Evolutionary conservation across 2,329 filamentous ascomycete genomes (phyloP).

Genomic region (Fusarium concolor): DNA sequence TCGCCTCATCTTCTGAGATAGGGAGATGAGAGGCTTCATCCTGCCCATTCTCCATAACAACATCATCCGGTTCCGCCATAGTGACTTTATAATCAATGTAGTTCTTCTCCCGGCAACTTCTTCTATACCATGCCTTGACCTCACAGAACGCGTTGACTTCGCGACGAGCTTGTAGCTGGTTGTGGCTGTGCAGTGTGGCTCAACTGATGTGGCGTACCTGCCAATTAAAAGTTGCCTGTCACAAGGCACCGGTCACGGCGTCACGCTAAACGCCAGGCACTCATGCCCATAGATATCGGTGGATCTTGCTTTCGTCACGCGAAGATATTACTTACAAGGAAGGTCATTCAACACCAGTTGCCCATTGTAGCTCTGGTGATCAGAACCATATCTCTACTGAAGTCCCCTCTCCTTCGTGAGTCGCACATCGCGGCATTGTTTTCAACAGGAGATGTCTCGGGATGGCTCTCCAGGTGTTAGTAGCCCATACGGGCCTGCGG

Average conservation of each 20-base stretch:
- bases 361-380: constrained; percentile 24
- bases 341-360: constrained; percentile 26
- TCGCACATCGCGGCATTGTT: constrained; percentile 46
- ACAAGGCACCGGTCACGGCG: constrained; percentile 51
- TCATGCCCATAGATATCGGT: constrained; percentile 27
- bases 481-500: constrained; percentile 92
- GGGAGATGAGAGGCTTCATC: constrained; percentile 58
- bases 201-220: constrained; percentile 22
- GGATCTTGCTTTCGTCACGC: constrained; percentile 45
- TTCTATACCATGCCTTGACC: background rate
- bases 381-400: constrained; percentile 24
- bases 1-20: constrained; percentile 74
- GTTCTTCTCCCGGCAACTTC: background rate
- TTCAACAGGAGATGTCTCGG: constrained; percentile 64
- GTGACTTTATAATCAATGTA: constrained; percentile 1
- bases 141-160: constrained; percentile 21
- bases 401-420: constrained; percentile 27
- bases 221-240: constrained; percentile 43
- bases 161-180: background rate
- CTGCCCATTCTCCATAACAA: constrained; percentile 43
- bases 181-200: constrained; percentile 38
- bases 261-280: constrained; percentile 48
- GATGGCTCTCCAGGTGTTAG: constrained; percentile 91
- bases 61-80: constrained; percentile 48
- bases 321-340: constrained; percentile 33